These are phyloP conservation scores for Stachybotrys elegans DNA, from an alignment of 2,329 filamentous ascomycete species.

Conservation along the genomic window DNA sequence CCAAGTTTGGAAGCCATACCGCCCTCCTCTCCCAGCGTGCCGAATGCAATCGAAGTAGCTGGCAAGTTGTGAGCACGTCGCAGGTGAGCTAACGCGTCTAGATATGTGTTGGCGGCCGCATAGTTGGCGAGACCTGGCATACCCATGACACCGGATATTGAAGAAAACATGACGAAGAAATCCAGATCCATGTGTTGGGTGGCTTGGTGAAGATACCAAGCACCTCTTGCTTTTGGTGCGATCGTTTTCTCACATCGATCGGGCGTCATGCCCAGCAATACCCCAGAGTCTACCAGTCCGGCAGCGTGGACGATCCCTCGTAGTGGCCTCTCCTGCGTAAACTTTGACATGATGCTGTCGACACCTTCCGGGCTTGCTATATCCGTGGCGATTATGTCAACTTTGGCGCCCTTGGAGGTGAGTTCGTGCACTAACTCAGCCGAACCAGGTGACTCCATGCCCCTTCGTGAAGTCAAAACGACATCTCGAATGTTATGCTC, in stretches of 20 bases:
- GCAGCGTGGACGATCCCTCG: conserved; percentile 12
- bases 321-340: conserved; percentile 6
- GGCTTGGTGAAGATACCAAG: conserved; percentile 25
- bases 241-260: conserved; percentile 19
- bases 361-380: conserved; percentile 6
- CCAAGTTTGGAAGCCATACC: conserved; percentile 9
- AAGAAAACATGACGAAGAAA: conserved; percentile 30
- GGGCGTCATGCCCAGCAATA: conserved; percentile 23
- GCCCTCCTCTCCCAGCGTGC: conserved; percentile 1
- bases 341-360: conserved; percentile 6
- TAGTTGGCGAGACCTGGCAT: conserved; percentile 31
- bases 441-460: conserved; percentile 6
- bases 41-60: conserved; percentile 11
- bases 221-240: conserved; percentile 24
- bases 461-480: conserved; percentile 9
- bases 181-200: conserved; percentile 17
- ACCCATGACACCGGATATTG: conserved; percentile 27
- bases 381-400: conserved; percentile 7
- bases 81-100: conserved; percentile 30
- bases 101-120: conserved; percentile 32
- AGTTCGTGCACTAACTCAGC: conserved; percentile 7
- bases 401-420: conserved; percentile 7
- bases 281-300: conserved; percentile 8
- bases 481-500: conserved; percentile 9
- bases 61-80: conserved; percentile 17